Evolutionary conservation across 345 rosid genomes (phyloP), one percentile per base, ranked within the genome.

Genomic region (Acer negundo): DNA sequence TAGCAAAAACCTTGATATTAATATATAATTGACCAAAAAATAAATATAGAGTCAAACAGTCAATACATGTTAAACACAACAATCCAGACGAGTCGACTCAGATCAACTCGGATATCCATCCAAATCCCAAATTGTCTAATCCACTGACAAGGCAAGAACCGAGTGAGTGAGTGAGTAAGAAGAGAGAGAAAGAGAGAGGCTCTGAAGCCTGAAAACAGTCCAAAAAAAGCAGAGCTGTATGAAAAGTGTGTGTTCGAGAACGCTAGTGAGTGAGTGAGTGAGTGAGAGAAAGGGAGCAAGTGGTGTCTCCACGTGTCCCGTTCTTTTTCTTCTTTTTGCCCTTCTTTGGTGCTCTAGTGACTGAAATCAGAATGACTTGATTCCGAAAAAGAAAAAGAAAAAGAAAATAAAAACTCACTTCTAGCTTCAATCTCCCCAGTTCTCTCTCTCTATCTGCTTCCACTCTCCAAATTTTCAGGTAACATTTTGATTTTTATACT

Each of bases 221-320:
- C 59, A 76, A 47, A 67, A 67, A 62, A 70, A 10, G 53, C 38
- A 44, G 3, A 46, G 61, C 73, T 63, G 55, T 63, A 35, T 35
- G 26, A n/a, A 47, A 66, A 61, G 61, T 61, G 77, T 31, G 78
- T 44, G 79, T 20, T 28, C 23, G 22, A 2, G 7, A 35, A 4
- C 69, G 69, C 46, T 35, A 35, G 38, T 35, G 38, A 35, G 38
- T 31, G 38, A 69, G 38, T 31, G 38, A 69, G 71, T 71, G 58
- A 59, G 63, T 20, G 63, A 59, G 11, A 1, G 63, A 59, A 19
- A 3, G 58, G 16, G n/a, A 15, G 24, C 26, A 22, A 59, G 26
- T 59, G 63, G 63, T 59, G 3, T 59, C 63, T 74, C 62, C 83
- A 80, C 74, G 59, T 66, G 83, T 80, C 83, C 31, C 42, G 17